Evolutionary conservation across 1,284 basidiomycete genomes (phyloP), one percentile per base, ranked within the genome.

Genomic region (Microbotryum scabiosae): DNA sequence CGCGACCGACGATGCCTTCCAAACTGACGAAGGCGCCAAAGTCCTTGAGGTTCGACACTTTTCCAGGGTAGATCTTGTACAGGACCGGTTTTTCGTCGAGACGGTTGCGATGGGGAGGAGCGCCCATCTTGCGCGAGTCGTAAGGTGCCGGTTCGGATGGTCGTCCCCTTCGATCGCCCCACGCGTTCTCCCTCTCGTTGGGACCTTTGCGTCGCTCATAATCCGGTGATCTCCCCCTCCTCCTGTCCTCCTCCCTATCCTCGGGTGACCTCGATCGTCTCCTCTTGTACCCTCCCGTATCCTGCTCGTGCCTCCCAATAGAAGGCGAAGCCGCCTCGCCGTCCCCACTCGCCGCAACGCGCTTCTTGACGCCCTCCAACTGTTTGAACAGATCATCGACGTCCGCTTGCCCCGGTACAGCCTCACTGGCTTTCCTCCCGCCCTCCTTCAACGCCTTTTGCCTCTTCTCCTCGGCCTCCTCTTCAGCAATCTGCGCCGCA

Each of bases 51-150:
- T 87, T 85, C 6, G 87, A 82, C 26, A 98, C 86, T 60, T 84
- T 85, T 8, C 92, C 94, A 62, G 83, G 81, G 77, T 98, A 98
- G 51, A 97, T 91, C 79, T 97, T 97, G 84, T 86, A 97, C 46
- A 97, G 74, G 2, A 97, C 79, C 0, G 96, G 92, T 56, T 80
- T 80, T 47, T 94, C 89, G 73, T 98, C 91, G 50, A 87, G 54
- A 23, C 64, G 45, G 10, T 49, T 56, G 26, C 64, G 61, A 26
- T 72, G 70, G 10, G 75, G 72, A 48, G 81, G 76, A 16, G 20
- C 3, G 63, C 67, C 18, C 51, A 41, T 41, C 36, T 10, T 41
- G 36, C 36, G 36, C 14, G 36, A 41, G 16, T 50, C 54, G 43
- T 51, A 48, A 30, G 55, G 26, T 25, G 64, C 36, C 53, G 57